Conservation (phyloP, 225 moss, liverwort and hornwort genomes). For the Ulota crispa region DNA sequence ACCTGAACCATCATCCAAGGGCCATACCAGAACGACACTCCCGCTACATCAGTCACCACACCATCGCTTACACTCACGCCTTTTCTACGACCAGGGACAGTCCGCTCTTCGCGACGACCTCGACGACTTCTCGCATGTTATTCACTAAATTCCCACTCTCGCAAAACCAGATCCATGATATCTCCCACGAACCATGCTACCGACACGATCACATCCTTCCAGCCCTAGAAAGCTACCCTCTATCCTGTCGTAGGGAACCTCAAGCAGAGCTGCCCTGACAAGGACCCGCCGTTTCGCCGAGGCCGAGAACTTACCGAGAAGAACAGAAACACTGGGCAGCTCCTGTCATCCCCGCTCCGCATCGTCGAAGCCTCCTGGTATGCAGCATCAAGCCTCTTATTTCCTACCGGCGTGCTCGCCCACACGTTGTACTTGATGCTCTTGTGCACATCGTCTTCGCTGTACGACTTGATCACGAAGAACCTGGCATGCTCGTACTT, state of each 20-base stretch:
- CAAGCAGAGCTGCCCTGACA: conserved; percentile 2
- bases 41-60: neutral
- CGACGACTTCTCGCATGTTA: neutral
- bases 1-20: conserved; percentile 53
- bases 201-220: neutral
- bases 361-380: conserved; percentile 76
- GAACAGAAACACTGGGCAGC: conserved; percentile 92
- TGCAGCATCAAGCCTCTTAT: conserved; percentile 91
- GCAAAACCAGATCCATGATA: neutral
- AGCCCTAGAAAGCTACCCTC: neutral
- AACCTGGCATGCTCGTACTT: conserved; percentile 89
- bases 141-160: neutral
- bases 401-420: conserved; percentile 99
- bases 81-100: neutral
- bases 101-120: neutral
- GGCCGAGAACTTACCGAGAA: conserved; percentile 76
- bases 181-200: neutral
- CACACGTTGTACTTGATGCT: conserved; percentile 99
- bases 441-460: conserved; percentile 99
- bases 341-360: conserved; percentile 38
- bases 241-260: neutral
- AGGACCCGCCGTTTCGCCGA: neutral
- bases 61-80: neutral
- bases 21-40: neutral
- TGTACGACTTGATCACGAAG: conserved; percentile 98